Conservation (phyloP, 1,284 basidiomycete genomes). For the Heterobasidion occidentale region DNA sequence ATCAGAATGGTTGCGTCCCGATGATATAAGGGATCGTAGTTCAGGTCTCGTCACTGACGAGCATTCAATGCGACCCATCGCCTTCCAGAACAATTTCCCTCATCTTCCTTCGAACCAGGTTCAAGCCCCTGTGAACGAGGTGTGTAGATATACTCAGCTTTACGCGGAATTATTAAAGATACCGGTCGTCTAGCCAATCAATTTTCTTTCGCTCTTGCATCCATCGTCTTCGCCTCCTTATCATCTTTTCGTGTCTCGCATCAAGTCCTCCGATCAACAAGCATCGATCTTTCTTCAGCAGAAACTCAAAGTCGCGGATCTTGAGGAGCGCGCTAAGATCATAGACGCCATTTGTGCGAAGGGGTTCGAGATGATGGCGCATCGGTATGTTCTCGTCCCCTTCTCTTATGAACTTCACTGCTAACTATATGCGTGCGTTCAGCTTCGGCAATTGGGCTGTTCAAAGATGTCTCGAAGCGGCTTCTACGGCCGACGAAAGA, state of each 20-base stretch:
- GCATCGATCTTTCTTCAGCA: constrained; percentile 84
- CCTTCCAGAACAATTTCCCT: constrained; percentile 10
- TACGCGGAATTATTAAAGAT: neutral
- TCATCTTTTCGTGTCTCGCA: constrained; percentile 67
- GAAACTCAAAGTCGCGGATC: constrained; percentile 76
- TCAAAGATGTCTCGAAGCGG: constrained; percentile 73
- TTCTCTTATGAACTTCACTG: neutral
- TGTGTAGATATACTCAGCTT: constrained; percentile 10
- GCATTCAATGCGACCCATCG: constrained; percentile 8
- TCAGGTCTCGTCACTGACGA: constrained; percentile 13
- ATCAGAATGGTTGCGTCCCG: constrained; percentile 25
- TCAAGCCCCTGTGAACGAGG: constrained; percentile 29
- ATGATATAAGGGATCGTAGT: constrained; percentile 14
- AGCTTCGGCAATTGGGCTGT: constrained; percentile 86
- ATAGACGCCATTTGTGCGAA: constrained; percentile 75
- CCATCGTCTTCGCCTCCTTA: constrained; percentile 78
- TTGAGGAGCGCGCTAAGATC: constrained; percentile 70
- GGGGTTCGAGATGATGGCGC: constrained; percentile 85
- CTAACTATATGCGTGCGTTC: constrained; percentile 2
- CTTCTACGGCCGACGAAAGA: constrained; percentile 60
- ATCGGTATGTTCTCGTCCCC: constrained; percentile 39
- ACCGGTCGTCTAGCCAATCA: constrained; percentile 54
- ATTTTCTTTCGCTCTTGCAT: constrained; percentile 74
- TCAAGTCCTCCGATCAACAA: constrained; percentile 79
- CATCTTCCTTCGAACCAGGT: constrained; percentile 4